Evolutionary conservation across 2,329 filamentous ascomycete species (phyloP).

Genomic region (Pseudofabraea citricarpa): DNA sequence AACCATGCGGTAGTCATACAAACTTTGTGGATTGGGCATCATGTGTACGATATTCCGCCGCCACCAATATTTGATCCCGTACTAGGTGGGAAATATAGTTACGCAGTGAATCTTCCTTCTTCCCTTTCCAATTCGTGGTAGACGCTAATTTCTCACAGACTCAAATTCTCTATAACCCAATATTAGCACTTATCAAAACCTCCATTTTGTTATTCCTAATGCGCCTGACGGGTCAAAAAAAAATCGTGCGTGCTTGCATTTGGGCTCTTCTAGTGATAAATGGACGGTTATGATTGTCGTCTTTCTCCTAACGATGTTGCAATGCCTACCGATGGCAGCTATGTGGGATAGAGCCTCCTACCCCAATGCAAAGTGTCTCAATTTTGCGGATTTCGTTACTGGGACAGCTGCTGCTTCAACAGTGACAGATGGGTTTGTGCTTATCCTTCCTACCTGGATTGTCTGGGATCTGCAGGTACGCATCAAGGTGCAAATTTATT

Average conservation of each 20-base stretch:
- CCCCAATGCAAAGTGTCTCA: constrained; percentile 8
- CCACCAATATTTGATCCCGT: not conserved
- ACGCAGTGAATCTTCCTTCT: not conserved
- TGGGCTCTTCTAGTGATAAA: constrained; percentile 5
- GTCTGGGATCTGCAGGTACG: constrained; percentile 10
- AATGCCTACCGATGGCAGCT: constrained; percentile 9
- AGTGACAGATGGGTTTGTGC: constrained; percentile 7
- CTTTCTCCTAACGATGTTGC: constrained; percentile 1
- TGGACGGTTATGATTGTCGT: constrained; percentile 1
- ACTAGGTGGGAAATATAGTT: not conserved
- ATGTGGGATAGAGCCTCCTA: constrained; percentile 2
- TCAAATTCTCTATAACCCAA: constrained; percentile 31
- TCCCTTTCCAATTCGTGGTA: too few species aligned
- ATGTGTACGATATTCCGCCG: not conserved
- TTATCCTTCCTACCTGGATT: constrained; percentile 12
- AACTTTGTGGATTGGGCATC: not conserved
- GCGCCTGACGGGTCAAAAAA: not conserved
- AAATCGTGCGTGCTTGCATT: not conserved
- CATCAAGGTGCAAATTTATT: too few species aligned
- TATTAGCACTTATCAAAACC: constrained; percentile 31
- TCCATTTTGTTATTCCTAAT: constrained; percentile 15
- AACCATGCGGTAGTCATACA: not conserved
- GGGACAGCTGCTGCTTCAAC: not conserved
- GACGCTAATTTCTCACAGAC: not conserved
- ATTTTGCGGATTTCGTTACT: constrained; percentile 7